Conservation (phyloP, 805 yeast species). For the Sugiyamaella qingdaonensis region DNA sequence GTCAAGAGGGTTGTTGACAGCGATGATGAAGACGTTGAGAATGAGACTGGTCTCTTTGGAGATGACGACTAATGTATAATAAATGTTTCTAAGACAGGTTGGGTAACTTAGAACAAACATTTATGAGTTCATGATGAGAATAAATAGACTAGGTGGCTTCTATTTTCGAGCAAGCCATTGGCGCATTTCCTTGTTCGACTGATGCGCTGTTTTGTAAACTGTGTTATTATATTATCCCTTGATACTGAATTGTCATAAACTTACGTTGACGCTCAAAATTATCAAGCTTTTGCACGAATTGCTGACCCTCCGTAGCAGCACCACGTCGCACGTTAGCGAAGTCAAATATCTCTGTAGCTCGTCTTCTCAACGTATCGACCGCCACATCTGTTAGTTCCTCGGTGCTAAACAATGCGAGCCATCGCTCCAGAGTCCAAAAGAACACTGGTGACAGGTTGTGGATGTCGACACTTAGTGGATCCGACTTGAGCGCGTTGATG, state of each 20-base stretch:
- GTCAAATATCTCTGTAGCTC: slow-evolving; percentile 71
- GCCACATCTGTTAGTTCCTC: slow-evolving; percentile 52
- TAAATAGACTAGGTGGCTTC: slow-evolving; percentile 9
- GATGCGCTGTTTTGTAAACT: slow-evolving; percentile 25
- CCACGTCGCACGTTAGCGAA: slow-evolving; percentile 48
- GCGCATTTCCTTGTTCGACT: slow-evolving; percentile 38
- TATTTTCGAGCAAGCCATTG: slow-evolving; percentile 37
- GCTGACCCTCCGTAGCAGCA: slow-evolving; percentile 40
- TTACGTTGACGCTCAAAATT: slow-evolving; percentile 56
- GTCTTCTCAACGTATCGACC: slow-evolving; percentile 50
- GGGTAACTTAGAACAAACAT: not conserved
- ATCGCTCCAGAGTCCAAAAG: slow-evolving; percentile 64
- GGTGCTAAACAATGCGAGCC: slow-evolving; percentile 73
- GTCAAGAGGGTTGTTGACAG: slow-evolving; percentile 39
- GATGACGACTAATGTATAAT: slow-evolving; percentile 20
- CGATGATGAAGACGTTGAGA: slow-evolving; percentile 39
- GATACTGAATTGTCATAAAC: not conserved
- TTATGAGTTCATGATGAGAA: not conserved
- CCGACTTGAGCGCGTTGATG: slow-evolving; percentile 76
- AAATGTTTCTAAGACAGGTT: not conserved
- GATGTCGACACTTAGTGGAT: slow-evolving; percentile 60
- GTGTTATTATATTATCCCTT: slow-evolving; percentile 16
- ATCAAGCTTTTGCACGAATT: slow-evolving; percentile 65
- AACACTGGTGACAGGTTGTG: slow-evolving; percentile 63
- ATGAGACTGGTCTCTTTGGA: slow-evolving; percentile 23